phyloP scores from a whole-genome alignment of 768 basidiomycete genomes.

The Panellus pusillus region DNA sequence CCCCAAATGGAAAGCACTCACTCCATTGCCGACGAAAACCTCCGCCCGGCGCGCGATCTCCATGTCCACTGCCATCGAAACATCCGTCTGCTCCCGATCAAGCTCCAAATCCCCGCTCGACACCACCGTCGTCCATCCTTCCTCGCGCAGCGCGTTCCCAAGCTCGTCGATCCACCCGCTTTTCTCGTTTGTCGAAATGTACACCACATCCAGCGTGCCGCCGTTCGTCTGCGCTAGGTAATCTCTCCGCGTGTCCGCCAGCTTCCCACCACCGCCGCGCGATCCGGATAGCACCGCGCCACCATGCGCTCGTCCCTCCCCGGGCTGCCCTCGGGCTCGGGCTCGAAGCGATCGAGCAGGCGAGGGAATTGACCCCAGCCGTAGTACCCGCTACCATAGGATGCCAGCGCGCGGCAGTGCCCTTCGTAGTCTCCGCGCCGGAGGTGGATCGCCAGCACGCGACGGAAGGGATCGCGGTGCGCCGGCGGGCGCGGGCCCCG shows the following conservation, averaged over 20 bases:
- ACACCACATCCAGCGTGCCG: slow-evolving; percentile 30
- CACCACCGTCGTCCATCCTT: slow-evolving; percentile 41
- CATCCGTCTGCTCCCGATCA: slow-evolving; percentile 46
- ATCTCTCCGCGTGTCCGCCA: slow-evolving; percentile 14
- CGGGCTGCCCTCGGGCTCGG: slow-evolving; percentile 11
- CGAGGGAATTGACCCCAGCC: slow-evolving; percentile 25
- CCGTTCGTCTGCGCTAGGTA: slow-evolving; percentile 7
- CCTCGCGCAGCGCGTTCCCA: slow-evolving; percentile 29
- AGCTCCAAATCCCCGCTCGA: slow-evolving; percentile 46
- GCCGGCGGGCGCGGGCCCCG: slow-evolving; percentile 27
- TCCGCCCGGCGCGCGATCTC: slow-evolving; percentile 49
- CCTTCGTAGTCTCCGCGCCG: slow-evolving; percentile 30
- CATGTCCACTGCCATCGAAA: slow-evolving; percentile 55
- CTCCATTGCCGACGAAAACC: slow-evolving; percentile 58
- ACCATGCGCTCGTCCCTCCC: slow-evolving; percentile 15
- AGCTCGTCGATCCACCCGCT: slow-evolving; percentile 33
- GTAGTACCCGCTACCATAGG: slow-evolving; percentile 14
- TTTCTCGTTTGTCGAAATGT: slow-evolving; percentile 39
- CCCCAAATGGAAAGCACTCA: slow-evolving; percentile 28
- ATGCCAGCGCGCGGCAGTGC: slow-evolving; percentile 22
- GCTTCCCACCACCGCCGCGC: slow-evolving; percentile 17
- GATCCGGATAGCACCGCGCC: slow-evolving; percentile 27
- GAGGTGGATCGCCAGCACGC: slow-evolving; percentile 26
- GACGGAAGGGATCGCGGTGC: slow-evolving; percentile 34
- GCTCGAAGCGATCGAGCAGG: slow-evolving; percentile 24